Evolutionary conservation across 495 filamentous ascomycete genomes (phyloP), one percentile per base, ranked within the genome.

Genomic region (Aspergillus olivimuriae): DNA sequence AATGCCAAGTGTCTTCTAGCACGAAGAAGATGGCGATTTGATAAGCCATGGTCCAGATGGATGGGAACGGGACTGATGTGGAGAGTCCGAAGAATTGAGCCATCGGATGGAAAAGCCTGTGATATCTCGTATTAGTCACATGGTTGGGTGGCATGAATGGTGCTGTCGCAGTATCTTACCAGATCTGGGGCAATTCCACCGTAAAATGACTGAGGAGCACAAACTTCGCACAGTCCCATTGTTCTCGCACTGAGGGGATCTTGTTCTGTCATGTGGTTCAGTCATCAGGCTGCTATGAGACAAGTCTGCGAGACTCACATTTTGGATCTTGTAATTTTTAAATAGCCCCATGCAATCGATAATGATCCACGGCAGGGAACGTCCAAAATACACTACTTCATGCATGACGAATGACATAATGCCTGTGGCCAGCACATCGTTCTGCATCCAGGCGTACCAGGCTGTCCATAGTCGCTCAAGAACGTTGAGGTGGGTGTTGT

Each of bases 371-470:
- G 91, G 91, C 21, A 96, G 55, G 36, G 85, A 90, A 21, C 91
- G 77, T 42, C 91, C 92, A 58, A 97, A 97, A 72, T 97, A 97
- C 45, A 97, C 78, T 16, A 82, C 17, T 64, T 97, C 91, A 66
- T 97, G 91, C 84, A 96, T 91, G 43, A 84, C 61, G 65, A 97
- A 97, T 37, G 87, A 94, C 86, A 96, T 84, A 69, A 97, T 90
- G 28, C 90, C 91, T 11, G 91, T 97, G 38, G 91, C 91, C 26
- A 97, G 82, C 35, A 84, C 81, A 74, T 97, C 91, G 56, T 97
- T 96, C 56, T 90, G 86, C 88, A 97, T 94, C 79, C 83, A 97
- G n/a, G 89, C 80, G 62, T 97, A 97, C 91, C 91, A 87, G 60
- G 91, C 87, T 18, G 87, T 85, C 91, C 91, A 97, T 39, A 94